Evolutionary conservation across 108 stramenopile species (phyloP), one percentile per base, ranked within the genome.

Genomic region (Chaetoceros muelleri): DNA sequence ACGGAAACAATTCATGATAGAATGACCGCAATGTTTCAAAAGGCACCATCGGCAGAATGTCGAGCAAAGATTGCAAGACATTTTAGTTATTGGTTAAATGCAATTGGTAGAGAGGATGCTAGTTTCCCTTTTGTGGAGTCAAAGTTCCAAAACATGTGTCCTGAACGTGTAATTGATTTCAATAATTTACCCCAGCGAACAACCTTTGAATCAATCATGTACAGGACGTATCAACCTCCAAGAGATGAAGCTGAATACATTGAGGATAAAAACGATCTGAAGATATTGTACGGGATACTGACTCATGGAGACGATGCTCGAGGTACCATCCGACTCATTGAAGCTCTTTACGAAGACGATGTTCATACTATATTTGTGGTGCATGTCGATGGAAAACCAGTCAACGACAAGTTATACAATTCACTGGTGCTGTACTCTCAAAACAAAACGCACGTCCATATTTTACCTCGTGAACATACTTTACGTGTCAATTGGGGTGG

Each of bases 401-500:
- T 31, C 28, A 62, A 65, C 28, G 78, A 88, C 53, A 69, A 75
- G 31, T 87, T 85, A 0, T 65, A 89, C 27, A 44, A 70, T 24
- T 59, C 65, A 10, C 60, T 93, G 51, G 62, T 73, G 44, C 66
- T 83, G 48, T 91, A 87, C 67, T 79, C 90, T 16, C 23, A 59
- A 7, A 53, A 60, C 18, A 49, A 65, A 55, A 67, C 72, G 24
- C 60, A 77, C 54, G 78, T 93, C 20, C 70, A 74, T 16, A 60
- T 93, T 0, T 53, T 93, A 13, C 80, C 79, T 24, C 69, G 80
- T 53, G 72, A 77, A 19, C 65, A 78, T 44, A 61, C 94, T 17
- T 84, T 93, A 28, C 75, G 87, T 26, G 90, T 95, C 60, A 88
- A 86, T 64, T 97, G 96, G 96, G 96, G 96, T 30, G 94, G 93